Percentiles rank a stretch among this genome's conserved stretches.
These are phyloP conservation scores for Sphagnum contortum DNA, from an alignment of 225 moss, liverwort and hornwort species.

Conservation along the genomic window DNA sequence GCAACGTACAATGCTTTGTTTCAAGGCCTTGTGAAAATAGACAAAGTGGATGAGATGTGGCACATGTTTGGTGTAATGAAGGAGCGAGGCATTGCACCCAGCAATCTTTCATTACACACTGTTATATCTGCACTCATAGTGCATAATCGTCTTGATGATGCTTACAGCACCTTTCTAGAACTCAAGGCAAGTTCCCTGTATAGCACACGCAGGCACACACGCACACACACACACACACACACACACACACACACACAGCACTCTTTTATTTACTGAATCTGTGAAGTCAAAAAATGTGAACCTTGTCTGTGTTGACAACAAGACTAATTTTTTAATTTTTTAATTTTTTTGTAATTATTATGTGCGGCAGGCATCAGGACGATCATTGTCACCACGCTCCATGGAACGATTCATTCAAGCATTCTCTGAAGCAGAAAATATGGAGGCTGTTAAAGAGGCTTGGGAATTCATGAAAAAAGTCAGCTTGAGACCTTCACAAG, in stretches of 20 bases:
- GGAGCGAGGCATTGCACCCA: slow-evolving; percentile 23
- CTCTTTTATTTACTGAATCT: no score
- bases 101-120: slow-evolving; percentile 40
- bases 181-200: slow-evolving; percentile 22
- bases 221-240: no score
- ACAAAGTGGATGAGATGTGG: slow-evolving; percentile 38
- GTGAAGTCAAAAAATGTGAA: no score
- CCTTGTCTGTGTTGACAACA: no score
- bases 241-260: no score
- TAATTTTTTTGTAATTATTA: no score
- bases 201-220: no score
- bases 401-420: slow-evolving; percentile 45
- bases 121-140: slow-evolving; percentile 28
- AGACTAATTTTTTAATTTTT: no score
- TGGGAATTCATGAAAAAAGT: slow-evolving; percentile 37
- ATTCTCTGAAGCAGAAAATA: slow-evolving; percentile 36
- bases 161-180: slow-evolving; percentile 18
- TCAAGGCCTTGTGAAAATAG: slow-evolving; percentile 46
- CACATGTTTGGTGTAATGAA: slow-evolving; percentile 36
- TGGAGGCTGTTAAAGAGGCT: slow-evolving; percentile 37
- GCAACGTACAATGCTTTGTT: slow-evolving; percentile 49
- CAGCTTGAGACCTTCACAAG: slow-evolving; percentile 42
- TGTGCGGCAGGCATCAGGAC: slow-evolving; percentile 23
- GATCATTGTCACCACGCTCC: slow-evolving; percentile 24
- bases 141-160: slow-evolving; percentile 19